These are phyloP conservation scores for Kodamaea laetipori DNA, from an alignment of 805 yeast species.

Conservation along the genomic window DNA sequence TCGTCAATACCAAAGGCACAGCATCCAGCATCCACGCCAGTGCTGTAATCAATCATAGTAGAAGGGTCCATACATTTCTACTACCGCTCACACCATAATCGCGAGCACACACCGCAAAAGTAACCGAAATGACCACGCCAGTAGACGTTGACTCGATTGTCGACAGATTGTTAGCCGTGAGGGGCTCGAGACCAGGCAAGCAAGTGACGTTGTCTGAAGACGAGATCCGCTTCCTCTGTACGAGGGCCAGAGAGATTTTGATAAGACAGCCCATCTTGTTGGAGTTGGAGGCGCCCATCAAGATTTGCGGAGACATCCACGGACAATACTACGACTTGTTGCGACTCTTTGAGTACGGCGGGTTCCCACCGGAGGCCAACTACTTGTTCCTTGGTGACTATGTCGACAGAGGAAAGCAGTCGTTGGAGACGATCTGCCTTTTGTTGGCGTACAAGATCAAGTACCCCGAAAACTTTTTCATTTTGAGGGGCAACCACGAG, in stretches of 20 bases:
- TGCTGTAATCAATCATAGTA: constrained; percentile 11
- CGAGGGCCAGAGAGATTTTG: constrained; percentile 96
- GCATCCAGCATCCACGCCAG: constrained; percentile 5
- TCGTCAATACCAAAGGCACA: constrained; percentile 8
- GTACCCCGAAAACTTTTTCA: constrained; percentile 97
- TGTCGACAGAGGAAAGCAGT: constrained; percentile 98
- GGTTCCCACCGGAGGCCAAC: constrained; percentile 98
- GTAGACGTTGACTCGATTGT: constrained; percentile 91
- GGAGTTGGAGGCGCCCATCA: constrained; percentile 96
- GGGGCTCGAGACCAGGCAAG: constrained; percentile 98
- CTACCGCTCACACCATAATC: neutral
- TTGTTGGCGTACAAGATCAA: constrained; percentile 94
- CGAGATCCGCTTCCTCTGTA: constrained; percentile 93
- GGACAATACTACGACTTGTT: constrained; percentile 96
- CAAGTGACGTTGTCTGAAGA: constrained; percentile 92
- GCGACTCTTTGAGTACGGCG: constrained; percentile 96
- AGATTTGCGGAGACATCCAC: constrained; percentile 96
- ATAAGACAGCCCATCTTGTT: constrained; percentile 95
- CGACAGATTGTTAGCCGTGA: constrained; percentile 93
- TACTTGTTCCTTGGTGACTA: constrained; percentile 95
- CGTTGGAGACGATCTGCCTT: constrained; percentile 92
- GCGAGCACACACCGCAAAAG: neutral
- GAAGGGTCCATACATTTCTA: constrained; percentile 1
- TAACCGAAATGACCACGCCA: constrained; percentile 6
- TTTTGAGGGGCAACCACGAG: constrained; percentile 97